Percentiles rank a stretch among this genome's conserved stretches.
Evolutionary conservation across 2,329 filamentous ascomycete species (phyloP).

Genomic region (Cytospora paraplurivora): DNA sequence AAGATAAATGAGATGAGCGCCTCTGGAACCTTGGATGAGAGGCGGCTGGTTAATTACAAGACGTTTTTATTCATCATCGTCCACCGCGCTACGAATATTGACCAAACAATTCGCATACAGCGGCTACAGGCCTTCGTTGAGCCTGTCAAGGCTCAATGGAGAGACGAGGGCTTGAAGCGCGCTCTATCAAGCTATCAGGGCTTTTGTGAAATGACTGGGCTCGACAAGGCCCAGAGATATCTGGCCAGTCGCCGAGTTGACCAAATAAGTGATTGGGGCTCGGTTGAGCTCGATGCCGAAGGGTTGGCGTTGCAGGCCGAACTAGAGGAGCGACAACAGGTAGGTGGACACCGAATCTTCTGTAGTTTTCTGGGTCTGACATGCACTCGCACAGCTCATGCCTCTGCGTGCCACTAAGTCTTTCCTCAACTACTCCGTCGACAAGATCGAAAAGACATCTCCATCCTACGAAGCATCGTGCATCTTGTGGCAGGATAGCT

Average conservation of each 20-base stretch:
- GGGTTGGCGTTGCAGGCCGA: constrained; percentile 77
- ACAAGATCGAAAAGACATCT: constrained; percentile 77
- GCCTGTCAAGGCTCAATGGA: constrained; percentile 83
- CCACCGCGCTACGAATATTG: constrained; percentile 79
- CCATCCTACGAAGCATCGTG: constrained; percentile 74
- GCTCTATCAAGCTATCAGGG: constrained; percentile 73
- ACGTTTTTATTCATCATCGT: constrained; percentile 94
- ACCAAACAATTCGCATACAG: constrained; percentile 68
- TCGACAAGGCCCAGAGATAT: constrained; percentile 81
- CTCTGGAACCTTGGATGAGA: constrained; percentile 74
- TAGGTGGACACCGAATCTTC: constrained; percentile 38
- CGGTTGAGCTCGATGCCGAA: constrained; percentile 73
- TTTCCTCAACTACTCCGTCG: constrained; percentile 88
- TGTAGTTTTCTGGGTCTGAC: neutral
- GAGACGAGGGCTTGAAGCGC: constrained; percentile 65
- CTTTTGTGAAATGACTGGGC: constrained; percentile 78
- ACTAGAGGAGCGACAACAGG: constrained; percentile 74
- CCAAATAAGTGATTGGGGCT: constrained; percentile 80
- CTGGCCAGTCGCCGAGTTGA: constrained; percentile 73
- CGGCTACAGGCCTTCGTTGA: constrained; percentile 77
- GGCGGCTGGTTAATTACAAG: constrained; percentile 80
- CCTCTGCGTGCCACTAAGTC: constrained; percentile 88
- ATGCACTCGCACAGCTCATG: constrained; percentile 52
- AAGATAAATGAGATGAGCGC: constrained; percentile 80
- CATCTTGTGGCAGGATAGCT: constrained; percentile 80